Conservation (phyloP, 2,329 filamentous ascomycete species). For the Nemania sp. region DNA sequence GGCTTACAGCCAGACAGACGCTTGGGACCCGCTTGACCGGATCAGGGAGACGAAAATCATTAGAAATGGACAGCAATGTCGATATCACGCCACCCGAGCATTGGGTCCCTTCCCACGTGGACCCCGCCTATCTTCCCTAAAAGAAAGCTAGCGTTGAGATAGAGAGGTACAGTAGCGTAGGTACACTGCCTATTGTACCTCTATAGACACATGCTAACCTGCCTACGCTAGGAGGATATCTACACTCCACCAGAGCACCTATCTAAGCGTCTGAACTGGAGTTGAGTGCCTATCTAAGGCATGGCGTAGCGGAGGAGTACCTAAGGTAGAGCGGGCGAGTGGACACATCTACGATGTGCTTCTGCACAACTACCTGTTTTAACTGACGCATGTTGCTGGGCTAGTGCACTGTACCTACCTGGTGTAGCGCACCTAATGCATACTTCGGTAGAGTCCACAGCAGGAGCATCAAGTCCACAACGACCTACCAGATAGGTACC, state of each 20-base stretch:
- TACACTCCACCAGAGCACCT: not conserved
- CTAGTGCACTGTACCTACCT: constrained; percentile 15
- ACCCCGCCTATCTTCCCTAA: constrained; percentile 39
- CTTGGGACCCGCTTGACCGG: constrained; percentile 35
- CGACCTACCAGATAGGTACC: constrained; percentile 2
- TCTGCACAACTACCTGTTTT: not conserved
- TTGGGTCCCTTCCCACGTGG: constrained; percentile 38
- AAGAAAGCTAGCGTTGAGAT: constrained; percentile 14
- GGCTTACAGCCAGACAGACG: constrained; percentile 30
- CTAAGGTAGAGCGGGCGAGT: constrained; percentile 8
- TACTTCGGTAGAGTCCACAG: not conserved
- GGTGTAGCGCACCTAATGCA: constrained; percentile 10
- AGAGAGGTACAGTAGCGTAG: constrained; percentile 1
- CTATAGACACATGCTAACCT: not conserved
- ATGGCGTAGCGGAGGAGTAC: too few relatives aligned
- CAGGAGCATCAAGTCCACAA: constrained; percentile 11
- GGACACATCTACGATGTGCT: not conserved
- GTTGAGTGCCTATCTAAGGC: too few relatives aligned
- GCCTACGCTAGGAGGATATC: not conserved
- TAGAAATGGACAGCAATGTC: constrained; percentile 23
- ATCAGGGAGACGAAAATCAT: constrained; percentile 20
- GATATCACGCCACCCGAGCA: constrained; percentile 39
- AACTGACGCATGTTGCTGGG: constrained; percentile 12
- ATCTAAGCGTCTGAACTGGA: too few relatives aligned
- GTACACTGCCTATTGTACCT: not conserved